Conservation (phyloP, 2,329 filamentous ascomycete genomes). For the Tothia fuscella region DNA sequence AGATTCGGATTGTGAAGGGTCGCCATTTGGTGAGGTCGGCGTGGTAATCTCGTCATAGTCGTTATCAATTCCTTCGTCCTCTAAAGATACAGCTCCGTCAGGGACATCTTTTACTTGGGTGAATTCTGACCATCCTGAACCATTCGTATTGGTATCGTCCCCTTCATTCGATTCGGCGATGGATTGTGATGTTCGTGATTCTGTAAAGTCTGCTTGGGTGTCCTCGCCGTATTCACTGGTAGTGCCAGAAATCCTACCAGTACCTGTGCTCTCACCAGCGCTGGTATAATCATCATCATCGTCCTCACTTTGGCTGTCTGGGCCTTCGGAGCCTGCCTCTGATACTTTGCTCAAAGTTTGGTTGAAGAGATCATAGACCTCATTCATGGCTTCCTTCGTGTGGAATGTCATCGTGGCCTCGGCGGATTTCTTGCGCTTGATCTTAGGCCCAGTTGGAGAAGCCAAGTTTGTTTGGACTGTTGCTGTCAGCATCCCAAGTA, state of each 20-base stretch:
- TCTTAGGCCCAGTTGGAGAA: constrained; percentile 74
- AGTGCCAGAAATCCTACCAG: constrained; percentile 54
- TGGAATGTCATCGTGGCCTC: constrained; percentile 99
- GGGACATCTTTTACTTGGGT: constrained; percentile 61
- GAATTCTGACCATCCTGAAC: constrained; percentile 84
- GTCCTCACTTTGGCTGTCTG: constrained; percentile 45
- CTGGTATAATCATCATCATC: constrained; percentile 67
- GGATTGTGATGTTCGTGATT: constrained; percentile 22
- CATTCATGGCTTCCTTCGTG: constrained; percentile 87
- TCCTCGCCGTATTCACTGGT: constrained; percentile 56
- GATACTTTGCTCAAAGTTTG: constrained; percentile 53
- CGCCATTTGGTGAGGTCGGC: constrained; percentile 32
- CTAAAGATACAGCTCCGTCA: constrained; percentile 24
- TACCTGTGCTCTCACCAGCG: constrained; percentile 71
- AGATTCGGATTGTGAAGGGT: constrained; percentile 13
- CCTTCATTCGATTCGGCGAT: constrained; percentile 19
- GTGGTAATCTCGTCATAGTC: constrained; percentile 32
- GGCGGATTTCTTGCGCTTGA: constrained; percentile 61
- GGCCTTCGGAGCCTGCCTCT: constrained; percentile 52
- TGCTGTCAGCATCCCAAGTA: constrained; percentile 19
- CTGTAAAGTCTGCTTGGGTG: constrained; percentile 37
- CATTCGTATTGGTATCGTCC: constrained; percentile 30
- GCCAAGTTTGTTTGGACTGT: constrained; percentile 86
- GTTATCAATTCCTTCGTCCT: constrained; percentile 15
- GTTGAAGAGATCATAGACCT: constrained; percentile 96